Base-by-base conservation (phyloP, 2,329 filamentous ascomycete species). In the Diaporthe ampelina region DNA sequence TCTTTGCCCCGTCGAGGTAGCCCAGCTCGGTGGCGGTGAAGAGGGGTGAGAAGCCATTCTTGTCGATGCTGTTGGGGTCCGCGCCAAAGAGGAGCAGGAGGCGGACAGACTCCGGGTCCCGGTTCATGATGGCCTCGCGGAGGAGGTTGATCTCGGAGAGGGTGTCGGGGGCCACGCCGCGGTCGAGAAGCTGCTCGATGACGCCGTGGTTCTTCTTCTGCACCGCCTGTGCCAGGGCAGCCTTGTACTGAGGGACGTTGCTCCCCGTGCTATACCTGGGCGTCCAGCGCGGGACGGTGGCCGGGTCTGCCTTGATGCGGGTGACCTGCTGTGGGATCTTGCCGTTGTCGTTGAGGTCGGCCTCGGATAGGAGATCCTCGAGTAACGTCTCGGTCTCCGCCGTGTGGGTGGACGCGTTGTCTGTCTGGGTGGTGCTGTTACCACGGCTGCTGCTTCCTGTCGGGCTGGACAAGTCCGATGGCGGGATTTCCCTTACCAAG, bases 31-130 rank as follows among this genome's bases (percentile, higher is more conserved):
- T 88, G 0, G 86, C 86, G 21, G 82, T 86, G 69, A 84, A 84
- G 3, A 92, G 84, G 2, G 90, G 89, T 0, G 87, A 89, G 45
- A 86, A 78, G 32, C 87, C 87, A 24, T 87, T 82, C 35, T 81
- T 82, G 76, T 90, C 88, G 0, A 83, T 74, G 3, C 82, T 81
- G 77, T 92, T 91, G n/a, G 89, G 85, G 70, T 91, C 86, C 0
- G 88, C 89, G 0, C 89, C 88, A 76, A 90, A 91, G 29, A 89
- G 82, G 5, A 92, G 85, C 3, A 92, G 82, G 0, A 91, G 81
- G 0, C 89, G 87, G 29, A 91, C 82, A 52, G 83, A 86, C 80
- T 91, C 90, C 0, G 84, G 77, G 72, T 92, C 90, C 24, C 85
- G 85, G 56, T 84, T 83, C 40, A 85, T 76, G 17, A 91, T 82